phyloP scores from a whole-genome alignment of 495 filamentous ascomycete species.

The Astrocystis sublimbata region DNA sequence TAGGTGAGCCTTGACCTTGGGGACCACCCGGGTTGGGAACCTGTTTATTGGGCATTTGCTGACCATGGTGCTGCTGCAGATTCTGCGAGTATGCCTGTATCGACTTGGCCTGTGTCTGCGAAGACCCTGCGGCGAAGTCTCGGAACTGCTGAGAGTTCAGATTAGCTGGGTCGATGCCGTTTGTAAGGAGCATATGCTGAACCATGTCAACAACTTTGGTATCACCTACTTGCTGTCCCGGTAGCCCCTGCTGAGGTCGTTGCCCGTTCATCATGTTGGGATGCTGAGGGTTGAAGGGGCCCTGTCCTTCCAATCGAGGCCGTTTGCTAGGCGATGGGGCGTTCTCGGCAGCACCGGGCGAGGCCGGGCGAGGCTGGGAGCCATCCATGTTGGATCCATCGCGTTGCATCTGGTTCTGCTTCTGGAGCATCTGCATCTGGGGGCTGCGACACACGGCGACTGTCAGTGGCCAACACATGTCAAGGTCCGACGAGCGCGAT shows the following conservation, averaged over 20 bases:
- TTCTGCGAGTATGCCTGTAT: conserved; percentile 84
- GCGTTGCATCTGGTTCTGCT: conserved; percentile 74
- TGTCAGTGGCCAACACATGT: conserved; percentile 25
- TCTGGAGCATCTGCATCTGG: conserved; percentile 68
- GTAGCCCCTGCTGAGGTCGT: conserved; percentile 69
- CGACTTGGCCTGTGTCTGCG: conserved; percentile 69
- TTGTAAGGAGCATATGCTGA: conserved; percentile 62
- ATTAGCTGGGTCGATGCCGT: conserved; percentile 72
- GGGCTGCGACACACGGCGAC: conserved; percentile 48
- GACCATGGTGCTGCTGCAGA: conserved; percentile 76
- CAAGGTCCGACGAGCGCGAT: neutral
- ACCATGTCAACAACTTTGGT: conserved; percentile 49
- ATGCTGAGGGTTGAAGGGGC: conserved; percentile 66
- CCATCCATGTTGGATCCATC: conserved; percentile 87
- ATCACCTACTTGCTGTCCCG: conserved; percentile 67
- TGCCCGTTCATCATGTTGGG: conserved; percentile 77
- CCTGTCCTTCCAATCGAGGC: conserved; percentile 73
- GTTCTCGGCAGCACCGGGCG: conserved; percentile 80
- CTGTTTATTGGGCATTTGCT: conserved; percentile 71
- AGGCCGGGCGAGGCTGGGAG: conserved; percentile 76
- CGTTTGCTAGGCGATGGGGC: conserved; percentile 91
- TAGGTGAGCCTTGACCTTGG: conserved; percentile 70
- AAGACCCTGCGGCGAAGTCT: conserved; percentile 63
- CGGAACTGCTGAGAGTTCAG: conserved; percentile 78
- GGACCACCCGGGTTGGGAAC: conserved; percentile 55